A percentile compares a stretch with the other conserved stretches of the same genome.
Conservation (phyloP, 495 filamentous ascomycete genomes). For the Neurospora intermedia region DNA sequence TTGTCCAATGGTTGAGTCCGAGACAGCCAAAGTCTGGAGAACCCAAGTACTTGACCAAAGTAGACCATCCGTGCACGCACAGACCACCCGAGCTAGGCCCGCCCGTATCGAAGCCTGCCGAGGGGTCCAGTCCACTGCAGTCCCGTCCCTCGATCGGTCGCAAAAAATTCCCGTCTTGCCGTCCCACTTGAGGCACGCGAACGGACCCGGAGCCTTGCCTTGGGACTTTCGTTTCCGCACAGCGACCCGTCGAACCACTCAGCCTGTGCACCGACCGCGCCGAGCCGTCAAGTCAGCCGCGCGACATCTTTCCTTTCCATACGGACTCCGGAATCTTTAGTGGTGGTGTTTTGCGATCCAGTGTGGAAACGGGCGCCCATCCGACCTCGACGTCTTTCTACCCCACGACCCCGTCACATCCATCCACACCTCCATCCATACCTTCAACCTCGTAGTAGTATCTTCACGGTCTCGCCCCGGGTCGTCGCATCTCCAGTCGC, state of each 20-base stretch:
- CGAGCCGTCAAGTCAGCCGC: neutral
- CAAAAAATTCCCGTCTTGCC: neutral
- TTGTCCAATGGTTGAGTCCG: neutral
- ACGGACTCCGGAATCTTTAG: neutral
- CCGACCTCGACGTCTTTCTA: neutral
- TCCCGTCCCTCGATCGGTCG: neutral
- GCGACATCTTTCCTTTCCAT: neutral
- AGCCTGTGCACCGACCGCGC: neutral
- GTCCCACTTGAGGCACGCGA: neutral
- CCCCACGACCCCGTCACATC: neutral
- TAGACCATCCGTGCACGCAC: neutral
- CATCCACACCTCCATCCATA: neutral
- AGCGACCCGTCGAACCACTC: neutral
- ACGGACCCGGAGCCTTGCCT: constrained; percentile 1
- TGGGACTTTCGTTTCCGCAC: neutral
- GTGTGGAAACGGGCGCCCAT: neutral
- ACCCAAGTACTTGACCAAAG: neutral
- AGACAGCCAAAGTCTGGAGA: neutral
- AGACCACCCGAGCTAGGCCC: neutral
- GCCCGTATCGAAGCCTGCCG: neutral
- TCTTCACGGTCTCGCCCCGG: neutral
- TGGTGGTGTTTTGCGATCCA: neutral
- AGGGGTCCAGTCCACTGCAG: neutral
- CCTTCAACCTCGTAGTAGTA: neutral
- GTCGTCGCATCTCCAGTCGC: neutral